Evolutionary conservation across 164 flowering plant genomes (phyloP), one percentile per base, ranked within the genome.

Genomic region (Vitis rotundifolia): DNA sequence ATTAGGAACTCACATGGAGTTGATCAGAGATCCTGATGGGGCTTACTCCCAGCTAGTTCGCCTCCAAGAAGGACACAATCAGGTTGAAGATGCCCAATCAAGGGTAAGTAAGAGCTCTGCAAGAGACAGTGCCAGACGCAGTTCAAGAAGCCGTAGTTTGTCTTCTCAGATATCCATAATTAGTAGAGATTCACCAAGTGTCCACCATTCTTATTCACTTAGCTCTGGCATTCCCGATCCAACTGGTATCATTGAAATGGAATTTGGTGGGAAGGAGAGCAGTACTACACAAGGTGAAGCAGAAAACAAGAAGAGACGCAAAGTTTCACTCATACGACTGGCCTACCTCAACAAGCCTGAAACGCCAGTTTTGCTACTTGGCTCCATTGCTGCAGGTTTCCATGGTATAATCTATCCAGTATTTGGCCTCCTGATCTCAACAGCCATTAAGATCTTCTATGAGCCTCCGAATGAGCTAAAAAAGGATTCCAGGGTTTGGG

Each of bases 311-410:
- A 77, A 48, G 48, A 80, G 44, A 1, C 22, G 57, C 11, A 68
- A 71, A 7, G 86, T 84, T 49, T 74, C 90, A 2, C 49, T 87
- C 3, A 59, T n/a, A 44, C 79, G 88, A 11, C 75, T 91, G 11
- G 90, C 87, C 5, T 18, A 49, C 37, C 64, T 91, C 65, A 87
- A 87, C 83, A 86, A 83, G 61, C 89, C 91, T 31, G 96, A 91
- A 80, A 0, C 81, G 13, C 88, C 86, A 19, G 59, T 73, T 50
- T 52, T 91, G 63, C 31, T 89, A 49, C 60, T 86, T 50, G 93
- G 90, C 59, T 69, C 82, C n/a, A 8, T 79, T 9, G 90, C 81
- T 59, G 89, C 93, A 50, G 67, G 61, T 3, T 29, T 82, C 2
- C 78, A 83, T 50, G 96, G 96, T 0, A 31, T 81, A 3, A 44